phyloP scores from a whole-genome alignment of 2,329 filamentous ascomycete genomes.

The Orbilia oligospora region DNA sequence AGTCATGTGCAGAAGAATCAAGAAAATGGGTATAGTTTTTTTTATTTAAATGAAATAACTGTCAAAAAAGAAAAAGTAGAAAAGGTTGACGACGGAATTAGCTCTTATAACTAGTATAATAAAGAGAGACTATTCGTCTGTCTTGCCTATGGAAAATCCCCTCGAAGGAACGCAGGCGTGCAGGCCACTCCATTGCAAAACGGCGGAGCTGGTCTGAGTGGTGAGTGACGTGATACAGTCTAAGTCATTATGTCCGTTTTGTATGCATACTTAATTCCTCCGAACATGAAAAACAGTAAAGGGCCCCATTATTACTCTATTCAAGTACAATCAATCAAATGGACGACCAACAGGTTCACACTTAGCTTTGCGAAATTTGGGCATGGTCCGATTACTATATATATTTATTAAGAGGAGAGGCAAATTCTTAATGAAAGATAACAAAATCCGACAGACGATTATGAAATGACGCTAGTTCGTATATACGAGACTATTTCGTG shows the following conservation, averaged over 20 bases:
- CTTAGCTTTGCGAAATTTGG: too few relatives aligned
- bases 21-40: neutral
- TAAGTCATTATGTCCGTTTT: neutral
- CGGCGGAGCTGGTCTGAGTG: neutral
- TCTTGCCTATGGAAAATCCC: neutral
- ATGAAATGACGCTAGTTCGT: neutral
- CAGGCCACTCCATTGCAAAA: neutral
- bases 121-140: neutral
- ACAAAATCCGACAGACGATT: neutral
- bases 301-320: too few relatives aligned
- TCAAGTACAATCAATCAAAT: too few relatives aligned
- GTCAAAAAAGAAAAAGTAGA: too few relatives aligned
- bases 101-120: constrained; percentile 2
- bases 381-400: too few relatives aligned
- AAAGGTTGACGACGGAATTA: neutral
- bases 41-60: neutral
- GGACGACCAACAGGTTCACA: too few relatives aligned
- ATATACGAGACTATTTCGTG: too few relatives aligned
- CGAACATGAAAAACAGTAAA: neutral
- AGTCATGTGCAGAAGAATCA: neutral
- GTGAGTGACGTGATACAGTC: constrained; percentile 9
- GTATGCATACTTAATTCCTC: neutral
- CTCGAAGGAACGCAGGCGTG: neutral
- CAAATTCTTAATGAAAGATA: neutral
- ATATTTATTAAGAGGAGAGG: neutral